Evolutionary conservation across 305 asterid species (phyloP), one percentile per base, ranked within the genome.

Genomic region (Solanum chacoense): DNA sequence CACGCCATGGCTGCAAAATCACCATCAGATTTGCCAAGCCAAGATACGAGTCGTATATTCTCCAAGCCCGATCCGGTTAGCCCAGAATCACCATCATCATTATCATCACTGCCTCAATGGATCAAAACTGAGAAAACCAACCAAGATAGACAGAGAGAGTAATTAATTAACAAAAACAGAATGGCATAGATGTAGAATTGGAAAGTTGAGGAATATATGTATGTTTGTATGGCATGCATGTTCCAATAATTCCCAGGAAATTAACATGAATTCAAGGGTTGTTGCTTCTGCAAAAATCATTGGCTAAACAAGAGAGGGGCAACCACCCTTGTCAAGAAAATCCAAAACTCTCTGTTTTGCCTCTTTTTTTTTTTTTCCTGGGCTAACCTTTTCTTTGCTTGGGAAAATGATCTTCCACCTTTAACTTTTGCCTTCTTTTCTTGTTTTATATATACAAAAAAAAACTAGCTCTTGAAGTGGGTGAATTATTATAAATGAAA

Each of bases 291-390:
- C 0, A 29, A 85, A 76, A 89, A 88, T 92, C 91, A 89, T n/a
- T 1, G 91, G 88, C 14, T 24, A 14, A 38, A 13, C 55, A 88
- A 67, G 88, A 83, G 89, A 91, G 91, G 88, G 91, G 89, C 92
- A 91, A 77, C 86, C 86, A 83, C 86, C 86, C 86, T 50, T 83
- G 59, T 29, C 0, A 11, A 45, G 2, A 50, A 83, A 83, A 18
- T 29, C 11, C 72, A 67, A 26, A 76, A 8, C 36, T 38, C 85
- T 40, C 24, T 79, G 24, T 14, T 38, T 79, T 7, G 36, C 85
- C 85, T 79, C 65, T 10, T 79, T 20, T 75, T 20, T 4, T 11
- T 16, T 38, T 11, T 40, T 4, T 2, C 6, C 45, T 37, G 84
- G 59, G 59, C 59, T 36, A 77, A 77, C 59, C 31, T 77, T 36